Evolutionary conservation across 345 rosid genomes (phyloP), one percentile per base, ranked within the genome.

Genomic region (Streptanthus diversifolius): DNA sequence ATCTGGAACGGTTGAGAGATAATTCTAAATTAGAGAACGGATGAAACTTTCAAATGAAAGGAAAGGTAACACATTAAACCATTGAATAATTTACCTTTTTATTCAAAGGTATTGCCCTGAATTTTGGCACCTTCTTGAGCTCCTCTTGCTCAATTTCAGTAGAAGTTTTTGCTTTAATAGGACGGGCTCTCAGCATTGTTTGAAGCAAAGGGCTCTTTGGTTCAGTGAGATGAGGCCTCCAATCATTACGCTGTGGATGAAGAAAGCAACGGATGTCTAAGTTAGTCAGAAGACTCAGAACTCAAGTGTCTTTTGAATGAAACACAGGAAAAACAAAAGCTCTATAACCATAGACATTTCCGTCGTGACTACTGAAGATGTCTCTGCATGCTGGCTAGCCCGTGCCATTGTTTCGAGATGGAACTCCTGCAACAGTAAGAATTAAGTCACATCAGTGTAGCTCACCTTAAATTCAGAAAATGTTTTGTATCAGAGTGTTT

Each of bases 41-140:
- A 22, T 22, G 2, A 2, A 58, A 40, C 59, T 24, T 56, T n/a
- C n/a, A n/a, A n/a, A n/a, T n/a, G 0, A 29, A 54, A 54, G 63
- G 18, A 7, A 36, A 10, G 19, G 25, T 49, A 48, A 6, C 39
- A 10, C 15, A 45, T 21, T 35, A 22, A 32, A 62, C 69, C 47
- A 45, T 49, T 25, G 17, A 45, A 74, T 56, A 22, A 1, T 19
- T 7, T 76, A 88, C 98, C 93, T 90, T 90, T 70, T 83, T 87
- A 61, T 88, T 87, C 67, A 86, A 74, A 66, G 93, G 95, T 80
- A 87, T 88, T n/a, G 98, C 98, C 83, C 85, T 93, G 71, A 88
- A 90, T 75, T 82, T 92, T 25, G 95, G 92, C 21, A 82, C 80
- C 77, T 90, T 92, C 66, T 87, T 83, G 66, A 92, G 86, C 70